Evolutionary conservation across 108 stramenopile species (phyloP), one percentile per base, ranked within the genome.

Genomic region (Stephanodiscus minutulus): DNA sequence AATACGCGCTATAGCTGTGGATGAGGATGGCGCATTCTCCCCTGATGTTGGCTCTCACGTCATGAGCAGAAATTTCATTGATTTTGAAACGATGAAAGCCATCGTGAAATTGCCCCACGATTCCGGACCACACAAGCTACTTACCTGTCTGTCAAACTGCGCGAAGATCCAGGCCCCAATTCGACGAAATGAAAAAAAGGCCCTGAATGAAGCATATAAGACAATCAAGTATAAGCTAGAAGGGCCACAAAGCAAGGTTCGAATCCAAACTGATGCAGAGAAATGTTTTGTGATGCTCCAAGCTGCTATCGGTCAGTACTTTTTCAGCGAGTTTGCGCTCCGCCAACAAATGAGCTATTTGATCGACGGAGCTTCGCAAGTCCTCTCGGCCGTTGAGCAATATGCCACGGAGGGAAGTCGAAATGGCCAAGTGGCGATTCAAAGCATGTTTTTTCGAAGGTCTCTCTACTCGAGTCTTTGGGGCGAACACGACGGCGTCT

Each of bases 211-310:
- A 65, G 84, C 85, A 7, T 87, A 94, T 77, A 92, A 92, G 47
- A 21, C 33, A 21, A 62, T 93, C 53, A 91, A 81, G 46, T 90
- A 83, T 73, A 93, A 91, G 52, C 65, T 94, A 1, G 86, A 91
- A 18, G 88, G 89, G 1, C 82, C 90, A 39, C 81, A 76, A 37
- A 89, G 88, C 68, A 94, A 96, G 61, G 68, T 94, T 29, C 81
- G 80, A 33, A 81, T 96, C 36, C 86, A 92, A 68, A 77, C 80
- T 9, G 85, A 87, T 2, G 68, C 64, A 35, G 79, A 96, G 54
- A 96, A 96, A 68, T 86, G 83, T 17, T 96, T 94, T 68, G 88
- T 96, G 3, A 63, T 96, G 49, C 81, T 96, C 9, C 95, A 96
- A 65, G 83, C 86, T 1, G 81, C 82, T 10, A 90, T 96, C 41